Evolutionary conservation across 805 yeast species (phyloP).

Genomic region (Starmerella apicola): DNA sequence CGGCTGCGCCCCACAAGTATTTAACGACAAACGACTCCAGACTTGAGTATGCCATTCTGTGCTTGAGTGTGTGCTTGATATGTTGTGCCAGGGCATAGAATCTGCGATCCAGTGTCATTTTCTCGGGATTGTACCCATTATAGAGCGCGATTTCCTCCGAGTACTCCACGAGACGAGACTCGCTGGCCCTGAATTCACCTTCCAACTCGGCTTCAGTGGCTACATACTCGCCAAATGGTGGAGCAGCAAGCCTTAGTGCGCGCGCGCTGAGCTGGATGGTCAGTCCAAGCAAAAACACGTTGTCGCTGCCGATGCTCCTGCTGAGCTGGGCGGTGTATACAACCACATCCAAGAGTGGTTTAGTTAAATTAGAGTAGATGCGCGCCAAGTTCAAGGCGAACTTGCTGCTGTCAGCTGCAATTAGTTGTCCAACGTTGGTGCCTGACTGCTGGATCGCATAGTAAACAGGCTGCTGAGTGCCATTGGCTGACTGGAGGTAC

Average conservation of each 20-base stretch:
- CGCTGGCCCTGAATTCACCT: conserved; percentile 71
- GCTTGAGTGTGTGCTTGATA: conserved; percentile 59
- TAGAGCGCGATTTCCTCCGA: conserved; percentile 80
- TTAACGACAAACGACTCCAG: conserved; percentile 82
- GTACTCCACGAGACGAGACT: conserved; percentile 65
- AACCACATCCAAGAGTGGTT: conserved; percentile 68
- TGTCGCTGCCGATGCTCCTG: conserved; percentile 43
- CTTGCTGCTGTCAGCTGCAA: conserved; percentile 67
- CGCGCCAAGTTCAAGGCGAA: conserved; percentile 59
- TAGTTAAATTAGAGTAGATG: conserved; percentile 70
- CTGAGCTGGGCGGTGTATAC: conserved; percentile 70
- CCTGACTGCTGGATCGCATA: conserved; percentile 52
- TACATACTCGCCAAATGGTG: conserved; percentile 76
- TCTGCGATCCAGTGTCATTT: conserved; percentile 61
- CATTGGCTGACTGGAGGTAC: conserved; percentile 35
- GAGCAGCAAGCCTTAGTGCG: conserved; percentile 62
- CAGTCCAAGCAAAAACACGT: conserved; percentile 61
- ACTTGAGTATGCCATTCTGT: conserved; percentile 63
- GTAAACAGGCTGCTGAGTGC: conserved; percentile 49
- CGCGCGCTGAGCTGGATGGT: conserved; percentile 72
- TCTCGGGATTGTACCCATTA: conserved; percentile 69
- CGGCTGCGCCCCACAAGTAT: conserved; percentile 94
- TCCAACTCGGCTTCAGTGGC: conserved; percentile 66
- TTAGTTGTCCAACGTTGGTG: conserved; percentile 72
- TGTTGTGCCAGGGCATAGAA: conserved; percentile 74